A percentile compares a stretch with the other conserved stretches of the same genome.
Evolutionary conservation across 257 asterid species (phyloP).

Genomic region (Ajuga chamaepitys): DNA sequence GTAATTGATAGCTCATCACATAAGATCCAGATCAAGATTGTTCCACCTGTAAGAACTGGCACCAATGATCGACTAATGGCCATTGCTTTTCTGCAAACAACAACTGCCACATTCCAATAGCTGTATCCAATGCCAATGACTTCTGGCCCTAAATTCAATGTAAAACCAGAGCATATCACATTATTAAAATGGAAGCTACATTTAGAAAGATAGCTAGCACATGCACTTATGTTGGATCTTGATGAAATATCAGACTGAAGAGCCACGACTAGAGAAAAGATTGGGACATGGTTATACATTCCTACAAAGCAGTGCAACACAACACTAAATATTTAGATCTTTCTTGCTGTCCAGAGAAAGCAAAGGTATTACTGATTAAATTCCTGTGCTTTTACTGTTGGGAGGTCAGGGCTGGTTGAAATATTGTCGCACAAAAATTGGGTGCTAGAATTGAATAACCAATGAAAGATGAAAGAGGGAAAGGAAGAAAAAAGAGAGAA

Average conservation of each 20-base stretch:
- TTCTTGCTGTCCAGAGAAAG: background rate
- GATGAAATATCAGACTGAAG: background rate
- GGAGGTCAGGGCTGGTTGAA: background rate
- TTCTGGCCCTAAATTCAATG: slow-evolving; percentile 80
- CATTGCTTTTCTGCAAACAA: slow-evolving; percentile 88
- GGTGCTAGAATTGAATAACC: background rate
- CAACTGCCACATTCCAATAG: slow-evolving; percentile 99
- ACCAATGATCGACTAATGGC: slow-evolving; percentile 97
- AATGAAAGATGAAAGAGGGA: background rate
- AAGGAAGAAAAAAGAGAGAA: background rate
- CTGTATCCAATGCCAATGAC: slow-evolving; percentile 95
- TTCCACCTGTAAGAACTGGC: slow-evolving; percentile 93
- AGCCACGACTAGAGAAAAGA: background rate
- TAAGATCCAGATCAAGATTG: background rate
- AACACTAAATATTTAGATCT: background rate
- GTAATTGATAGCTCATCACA: background rate
- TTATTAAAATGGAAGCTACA: background rate
- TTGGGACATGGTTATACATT: background rate
- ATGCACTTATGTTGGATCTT: background rate
- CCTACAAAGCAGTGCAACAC: background rate
- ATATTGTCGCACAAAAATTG: background rate
- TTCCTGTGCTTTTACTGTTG: slow-evolving; percentile 2
- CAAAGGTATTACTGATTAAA: background rate
- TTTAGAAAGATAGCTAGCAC: background rate
- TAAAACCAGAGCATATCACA: background rate